Evolutionary conservation across 179 eudicot genomes (phyloP).

Genomic region (Corrigiola litoralis): DNA sequence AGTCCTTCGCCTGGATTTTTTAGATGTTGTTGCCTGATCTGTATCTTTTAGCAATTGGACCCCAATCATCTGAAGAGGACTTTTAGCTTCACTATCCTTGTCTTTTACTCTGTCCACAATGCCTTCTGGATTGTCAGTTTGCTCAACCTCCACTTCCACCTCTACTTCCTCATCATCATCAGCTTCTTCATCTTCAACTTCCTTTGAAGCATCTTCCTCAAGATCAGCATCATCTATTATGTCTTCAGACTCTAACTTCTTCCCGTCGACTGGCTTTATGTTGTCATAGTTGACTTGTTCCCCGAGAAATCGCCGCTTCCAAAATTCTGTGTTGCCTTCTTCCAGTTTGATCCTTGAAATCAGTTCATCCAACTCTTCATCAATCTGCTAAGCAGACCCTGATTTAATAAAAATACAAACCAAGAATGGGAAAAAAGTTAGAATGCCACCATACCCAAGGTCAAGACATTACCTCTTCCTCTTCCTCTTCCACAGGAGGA

Average conservation of each 20-base stretch:
- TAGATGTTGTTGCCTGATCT: conserved; percentile 50
- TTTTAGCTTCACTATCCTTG: conserved; percentile 71
- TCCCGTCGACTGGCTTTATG: conserved; percentile 38
- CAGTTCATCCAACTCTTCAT: conserved; percentile 86
- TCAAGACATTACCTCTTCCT: conserved; percentile 68
- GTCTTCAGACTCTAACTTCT: conserved; percentile 42
- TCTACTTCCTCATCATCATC: conserved; percentile 76
- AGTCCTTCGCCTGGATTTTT: conserved; percentile 54
- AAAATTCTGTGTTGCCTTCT: conserved; percentile 96
- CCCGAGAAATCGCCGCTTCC: conserved; percentile 96
- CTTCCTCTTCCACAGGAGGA: conserved; percentile 92
- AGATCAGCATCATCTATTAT: conserved; percentile 51
- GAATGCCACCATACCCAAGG: neutral
- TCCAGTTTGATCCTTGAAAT: conserved; percentile 83
- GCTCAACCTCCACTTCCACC: conserved; percentile 39
- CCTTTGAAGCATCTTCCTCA: conserved; percentile 53
- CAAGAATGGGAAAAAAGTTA: conserved; percentile 1
- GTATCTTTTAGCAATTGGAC: conserved; percentile 79
- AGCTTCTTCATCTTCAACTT: conserved; percentile 76
- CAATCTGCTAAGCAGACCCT: conserved; percentile 45
- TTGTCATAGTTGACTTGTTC: conserved; percentile 52
- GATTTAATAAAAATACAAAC: conserved; percentile 1
- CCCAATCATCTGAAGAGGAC: conserved; percentile 94
- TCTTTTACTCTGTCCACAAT: conserved; percentile 55
- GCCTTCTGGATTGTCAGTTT: conserved; percentile 26